Conservation (phyloP, 495 filamentous ascomycete species). For the Penicillium salamii region DNA sequence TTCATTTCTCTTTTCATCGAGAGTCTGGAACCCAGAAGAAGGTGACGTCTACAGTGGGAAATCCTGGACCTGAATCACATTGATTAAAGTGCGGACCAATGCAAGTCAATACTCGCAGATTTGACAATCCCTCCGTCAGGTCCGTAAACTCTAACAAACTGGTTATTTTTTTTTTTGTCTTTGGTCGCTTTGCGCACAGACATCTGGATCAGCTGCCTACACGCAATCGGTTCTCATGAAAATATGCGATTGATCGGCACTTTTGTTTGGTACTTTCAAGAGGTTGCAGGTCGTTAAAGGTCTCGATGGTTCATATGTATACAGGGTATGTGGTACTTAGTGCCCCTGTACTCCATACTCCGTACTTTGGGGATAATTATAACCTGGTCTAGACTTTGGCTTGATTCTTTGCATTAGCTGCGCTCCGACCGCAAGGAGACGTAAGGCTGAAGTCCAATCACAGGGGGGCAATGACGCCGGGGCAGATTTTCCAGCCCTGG, state of each 20-base stretch:
- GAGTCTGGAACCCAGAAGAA: neutral
- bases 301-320: no score
- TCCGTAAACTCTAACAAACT: neutral
- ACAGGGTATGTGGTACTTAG: no score
- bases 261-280: no score
- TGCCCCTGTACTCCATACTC: no score
- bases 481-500: neutral
- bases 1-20: neutral
- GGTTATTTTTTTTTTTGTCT: neutral
- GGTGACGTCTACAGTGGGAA: no score
- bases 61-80: neutral
- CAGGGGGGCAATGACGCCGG: neutral
- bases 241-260: no score
- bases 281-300: no score
- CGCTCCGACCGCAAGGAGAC: neutral
- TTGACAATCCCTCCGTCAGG: neutral
- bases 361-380: no score
- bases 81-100: conserved; percentile 2
- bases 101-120: neutral
- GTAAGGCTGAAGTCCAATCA: neutral
- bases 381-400: neutral
- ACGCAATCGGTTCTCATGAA: neutral
- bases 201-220: conserved; percentile 2
- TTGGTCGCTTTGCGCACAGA: neutral
- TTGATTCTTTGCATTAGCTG: conserved; percentile 1